These are phyloP conservation scores for Entonaema liquescens DNA, from an alignment of 495 filamentous ascomycete species.

Conservation along the genomic window DNA sequence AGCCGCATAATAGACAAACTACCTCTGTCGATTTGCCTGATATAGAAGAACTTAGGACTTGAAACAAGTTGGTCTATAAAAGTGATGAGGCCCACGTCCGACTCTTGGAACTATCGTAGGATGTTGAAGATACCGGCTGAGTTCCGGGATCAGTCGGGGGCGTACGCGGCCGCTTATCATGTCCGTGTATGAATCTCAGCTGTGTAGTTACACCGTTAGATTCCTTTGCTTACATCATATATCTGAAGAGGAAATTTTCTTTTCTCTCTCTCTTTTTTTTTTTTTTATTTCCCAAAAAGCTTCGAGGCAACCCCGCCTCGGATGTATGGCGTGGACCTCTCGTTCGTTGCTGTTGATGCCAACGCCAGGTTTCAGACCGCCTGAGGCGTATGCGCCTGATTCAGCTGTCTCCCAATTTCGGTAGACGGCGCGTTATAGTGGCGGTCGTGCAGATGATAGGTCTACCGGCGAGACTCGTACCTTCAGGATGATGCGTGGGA, in stretches of 20 bases:
- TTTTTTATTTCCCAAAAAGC: background rate
- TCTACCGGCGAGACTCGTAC: slow-evolving; percentile 2
- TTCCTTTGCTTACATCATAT: slow-evolving; percentile 22
- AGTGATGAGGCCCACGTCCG: slow-evolving; percentile 2
- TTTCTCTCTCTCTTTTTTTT: background rate
- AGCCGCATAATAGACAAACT: slow-evolving; percentile 22
- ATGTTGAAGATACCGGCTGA: slow-evolving; percentile 8
- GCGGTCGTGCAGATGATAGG: slow-evolving; percentile 5
- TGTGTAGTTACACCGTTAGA: slow-evolving; percentile 12
- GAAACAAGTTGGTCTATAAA: slow-evolving; percentile 4
- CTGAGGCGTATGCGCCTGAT: background rate
- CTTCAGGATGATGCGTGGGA: background rate
- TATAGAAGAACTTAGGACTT: background rate
- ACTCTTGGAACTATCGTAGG: background rate
- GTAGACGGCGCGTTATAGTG: slow-evolving; percentile 6
- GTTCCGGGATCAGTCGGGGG: slow-evolving; percentile 1
- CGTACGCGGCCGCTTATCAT: slow-evolving; percentile 6
- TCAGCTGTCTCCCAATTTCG: slow-evolving; percentile 8
- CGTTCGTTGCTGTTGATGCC: background rate
- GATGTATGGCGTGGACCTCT: background rate
- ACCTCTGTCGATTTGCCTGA: background rate
- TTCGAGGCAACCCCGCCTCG: slow-evolving; percentile 6
- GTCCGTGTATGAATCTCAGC: slow-evolving; percentile 12
- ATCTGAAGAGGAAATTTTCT: background rate
- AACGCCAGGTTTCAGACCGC: background rate